Base-by-base conservation (phyloP, 768 basidiomycete genomes). In the Tulasnella calospora region DNA sequence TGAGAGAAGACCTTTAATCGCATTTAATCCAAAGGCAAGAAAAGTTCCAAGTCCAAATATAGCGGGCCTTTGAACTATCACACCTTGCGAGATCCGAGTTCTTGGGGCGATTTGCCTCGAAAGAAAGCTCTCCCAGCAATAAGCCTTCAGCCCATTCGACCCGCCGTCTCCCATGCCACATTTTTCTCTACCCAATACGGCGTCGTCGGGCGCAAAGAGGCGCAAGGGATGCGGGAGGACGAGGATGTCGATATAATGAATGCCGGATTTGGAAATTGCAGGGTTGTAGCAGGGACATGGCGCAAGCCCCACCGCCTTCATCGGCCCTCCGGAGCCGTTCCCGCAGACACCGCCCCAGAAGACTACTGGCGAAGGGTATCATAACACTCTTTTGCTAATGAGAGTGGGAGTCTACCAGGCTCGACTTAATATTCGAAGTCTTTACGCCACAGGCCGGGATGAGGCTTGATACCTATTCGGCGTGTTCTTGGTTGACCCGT, bases 401-500 rank as follows among this genome's bases (percentile, higher is more conserved):
- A 67, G 61, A 67, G 61, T 67, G 61, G 61, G 61, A 67, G 33
- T 67, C 17, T 67, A 67, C 61, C 9, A 51, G 61, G 61, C n/a
- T 67, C 61, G 61, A 33, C 61, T 19, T 15, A 12, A 67, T 10
- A 33, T 67, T 35, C 61, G 30, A 67, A 67, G 33, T 35, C 1
- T 67, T 35, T 35, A 27, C 61, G 61, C 61, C 61, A 67, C 61
- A 35, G 30, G 12, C 33, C 61, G 61, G 30, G 13, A 12, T 27
- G 61, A 35, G 61, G 61, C 61, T 67, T 67, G 61, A 67, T 33
- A 17, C 30, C 33, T 33, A 67, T 67, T 30, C 61, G 19, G 33
- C 21, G 61, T 35, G 27, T 27, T 35, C 2, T 67, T 33, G 15
- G 30, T 30, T 67, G 27, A 67, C 27, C 61, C 61, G 33, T 67